Conservation (phyloP, 148 eudicot species). For the Hydrangea macrophylla region DNA sequence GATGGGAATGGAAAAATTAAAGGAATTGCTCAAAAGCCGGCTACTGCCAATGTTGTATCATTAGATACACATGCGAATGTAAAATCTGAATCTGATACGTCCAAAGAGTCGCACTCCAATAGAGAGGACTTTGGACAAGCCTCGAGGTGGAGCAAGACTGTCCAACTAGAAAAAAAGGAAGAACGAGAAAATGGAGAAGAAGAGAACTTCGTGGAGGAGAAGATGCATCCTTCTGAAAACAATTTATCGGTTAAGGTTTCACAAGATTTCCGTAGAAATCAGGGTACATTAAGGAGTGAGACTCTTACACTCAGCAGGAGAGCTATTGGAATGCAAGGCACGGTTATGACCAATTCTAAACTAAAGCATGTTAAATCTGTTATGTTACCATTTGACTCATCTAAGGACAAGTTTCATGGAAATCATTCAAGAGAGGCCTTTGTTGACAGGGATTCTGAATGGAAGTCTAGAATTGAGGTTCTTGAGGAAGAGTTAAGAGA, state of each 20-base stretch:
- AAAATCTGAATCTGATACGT: slow-evolving; percentile 19
- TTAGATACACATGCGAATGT: slow-evolving; percentile 18
- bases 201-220: slow-evolving; percentile 21
- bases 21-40: slow-evolving; percentile 21
- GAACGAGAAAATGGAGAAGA: slow-evolving; percentile 25
- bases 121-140: slow-evolving; percentile 16
- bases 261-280: slow-evolving; percentile 38
- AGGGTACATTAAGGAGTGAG: slow-evolving; percentile 46
- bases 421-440: slow-evolving; percentile 28
- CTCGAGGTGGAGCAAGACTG: slow-evolving; percentile 6
- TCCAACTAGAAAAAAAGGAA: slow-evolving; percentile 28
- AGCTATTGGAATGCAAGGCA: slow-evolving; percentile 39
- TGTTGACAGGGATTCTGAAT: slow-evolving; percentile 38
- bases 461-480: slow-evolving; percentile 52
- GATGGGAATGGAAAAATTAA: slow-evolving; percentile 8
- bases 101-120: slow-evolving; percentile 21
- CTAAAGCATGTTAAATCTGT: slow-evolving; percentile 69
- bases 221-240: slow-evolving; percentile 20
- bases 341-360: slow-evolving; percentile 30
- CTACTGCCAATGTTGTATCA: slow-evolving; percentile 11
- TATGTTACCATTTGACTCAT: slow-evolving; percentile 37
- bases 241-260: slow-evolving; percentile 35
- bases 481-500: slow-evolving; percentile 86
- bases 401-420: slow-evolving; percentile 19
- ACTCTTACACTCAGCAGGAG: slow-evolving; percentile 50